Base-by-base conservation (phyloP, 202 grass and related monocot species). In the Eragrostis tef region DNA sequence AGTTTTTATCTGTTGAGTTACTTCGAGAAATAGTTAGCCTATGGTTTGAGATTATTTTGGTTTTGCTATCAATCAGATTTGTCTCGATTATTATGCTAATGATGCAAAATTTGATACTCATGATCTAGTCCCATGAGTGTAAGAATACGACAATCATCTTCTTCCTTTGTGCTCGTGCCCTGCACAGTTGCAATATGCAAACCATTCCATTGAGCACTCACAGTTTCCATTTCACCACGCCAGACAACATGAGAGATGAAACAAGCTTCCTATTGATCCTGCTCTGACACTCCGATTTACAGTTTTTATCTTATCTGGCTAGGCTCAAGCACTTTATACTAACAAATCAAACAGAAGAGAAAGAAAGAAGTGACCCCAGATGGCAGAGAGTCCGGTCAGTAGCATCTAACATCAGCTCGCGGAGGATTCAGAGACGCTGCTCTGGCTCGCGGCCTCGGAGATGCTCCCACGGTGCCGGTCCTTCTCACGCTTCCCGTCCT, bases 381-480 rank as follows among this genome's bases (percentile, higher is more conserved):
- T 27, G 48, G 58, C 54, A 78, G 12, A 60, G 34, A 39, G 64
- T 78, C 79, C 67, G 52, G 59, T 70, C 39, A 60, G 66, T 21
- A 60, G 58, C 65, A 31, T 31, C 29, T 31, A 75, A 5, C 34
- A 39, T 52, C 22, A 82, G 70, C 70, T 77, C 39, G 79, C 26
- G 45, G 49, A 26, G 79, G 78, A 82, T 89, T 86, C 88, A 81
- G 84, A 79, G 79, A 88, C 14, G 79, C 83, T 69, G 75, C 81
- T 89, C 74, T 89, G 88, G 44, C 84, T 83, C 39, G 79, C 80
- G 14, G 88, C 60, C 80, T 99, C 97, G 47, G 90, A 88, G 70
- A 99, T 99, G 83, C 97, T 99, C 86, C 84, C 87, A 69, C 86
- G 87, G 72, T 84, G 85, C 68, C 75, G 78, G 71, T 92, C 86